Conservation (phyloP, 2,329 filamentous ascomycete species). For the Epichloe aotearoae region DNA sequence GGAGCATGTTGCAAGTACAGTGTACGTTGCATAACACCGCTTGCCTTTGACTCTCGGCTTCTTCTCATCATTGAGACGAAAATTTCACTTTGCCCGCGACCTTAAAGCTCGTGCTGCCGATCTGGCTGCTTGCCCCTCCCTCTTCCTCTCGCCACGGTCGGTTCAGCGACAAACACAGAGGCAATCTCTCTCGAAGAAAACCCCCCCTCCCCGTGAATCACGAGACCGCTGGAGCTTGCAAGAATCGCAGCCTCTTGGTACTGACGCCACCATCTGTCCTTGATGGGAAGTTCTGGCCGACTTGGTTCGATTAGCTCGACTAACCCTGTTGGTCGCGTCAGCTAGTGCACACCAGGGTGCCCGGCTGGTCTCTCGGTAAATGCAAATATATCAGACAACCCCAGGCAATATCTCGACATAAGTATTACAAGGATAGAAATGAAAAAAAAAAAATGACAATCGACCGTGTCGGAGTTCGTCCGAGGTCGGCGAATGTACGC, state of each 20-base stretch:
- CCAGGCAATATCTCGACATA: neutral
- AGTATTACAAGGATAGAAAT: neutral
- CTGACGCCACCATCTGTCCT: constrained; percentile 1
- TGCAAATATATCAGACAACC: constrained; percentile 2
- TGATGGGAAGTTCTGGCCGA: neutral
- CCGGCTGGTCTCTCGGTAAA: constrained; percentile 5
- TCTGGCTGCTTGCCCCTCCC: neutral
- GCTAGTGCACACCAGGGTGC: neutral
- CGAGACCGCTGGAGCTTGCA: neutral
- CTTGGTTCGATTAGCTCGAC: neutral
- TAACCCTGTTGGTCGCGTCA: neutral
- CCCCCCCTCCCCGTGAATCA: neutral
- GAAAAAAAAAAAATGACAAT: constrained; percentile 4
- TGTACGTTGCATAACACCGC: neutral
- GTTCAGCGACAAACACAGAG: too few species aligned
- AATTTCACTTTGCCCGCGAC: neutral
- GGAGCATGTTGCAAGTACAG: neutral
- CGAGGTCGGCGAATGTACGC: constrained; percentile 6
- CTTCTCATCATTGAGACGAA: neutral
- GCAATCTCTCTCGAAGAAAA: neutral
- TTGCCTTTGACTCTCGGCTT: neutral
- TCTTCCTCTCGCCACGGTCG: too few species aligned
- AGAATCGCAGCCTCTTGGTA: neutral
- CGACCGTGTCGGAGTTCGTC: constrained; percentile 5
- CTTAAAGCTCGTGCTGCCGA: neutral